Evolutionary conservation across 306 rosid species (phyloP), one percentile per base, ranked within the genome.

Genomic region (Cercis canadensis): DNA sequence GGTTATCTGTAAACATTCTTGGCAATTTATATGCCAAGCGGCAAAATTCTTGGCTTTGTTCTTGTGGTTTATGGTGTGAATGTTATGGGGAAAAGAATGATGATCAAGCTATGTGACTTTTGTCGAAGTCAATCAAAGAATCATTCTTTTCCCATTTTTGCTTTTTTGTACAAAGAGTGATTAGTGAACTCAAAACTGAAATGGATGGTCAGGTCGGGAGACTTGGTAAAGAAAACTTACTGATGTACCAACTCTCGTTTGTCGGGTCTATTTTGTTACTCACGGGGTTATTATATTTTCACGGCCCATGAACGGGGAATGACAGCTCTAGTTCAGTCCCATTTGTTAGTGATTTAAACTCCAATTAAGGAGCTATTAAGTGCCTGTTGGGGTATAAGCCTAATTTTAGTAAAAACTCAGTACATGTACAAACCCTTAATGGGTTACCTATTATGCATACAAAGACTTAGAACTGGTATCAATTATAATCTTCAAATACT

Each of bases 31-130:
- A 13, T 77, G 89, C 68, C 79, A 73, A 82, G 90, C 94, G 96
- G 98, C 98, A 92, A 92, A 81, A 90, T 92, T 92, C 98, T 92
- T 92, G 98, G 98, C 97, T 93, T 77, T 85, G 78, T 80, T 75
- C 82, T 76, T 75, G 82, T 75, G 79, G 1, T 78, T 80, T 80
- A 69, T 81, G 87, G 81, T 75, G 75, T 82, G 83, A 77, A 75
- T 78, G 75, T 72, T 64, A 36, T 69, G 82, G 1, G 78, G 84
- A 72, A 59, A 62, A 63, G 89, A 75, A 65, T 77, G 79, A 46
- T 72, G 77, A 49, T 69, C 83, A 78, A 65, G 69, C 43, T 1
- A 24, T 57, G 65, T 75, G 87, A 76, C 79, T 73, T 72, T 75
- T 47, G 55, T 74, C 61, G 74, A 78, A 82, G 84, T 67, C 76